These are phyloP conservation scores for Phaffia rhodozyma DNA, from an alignment of 1,284 basidiomycete species.

Conservation along the genomic window DNA sequence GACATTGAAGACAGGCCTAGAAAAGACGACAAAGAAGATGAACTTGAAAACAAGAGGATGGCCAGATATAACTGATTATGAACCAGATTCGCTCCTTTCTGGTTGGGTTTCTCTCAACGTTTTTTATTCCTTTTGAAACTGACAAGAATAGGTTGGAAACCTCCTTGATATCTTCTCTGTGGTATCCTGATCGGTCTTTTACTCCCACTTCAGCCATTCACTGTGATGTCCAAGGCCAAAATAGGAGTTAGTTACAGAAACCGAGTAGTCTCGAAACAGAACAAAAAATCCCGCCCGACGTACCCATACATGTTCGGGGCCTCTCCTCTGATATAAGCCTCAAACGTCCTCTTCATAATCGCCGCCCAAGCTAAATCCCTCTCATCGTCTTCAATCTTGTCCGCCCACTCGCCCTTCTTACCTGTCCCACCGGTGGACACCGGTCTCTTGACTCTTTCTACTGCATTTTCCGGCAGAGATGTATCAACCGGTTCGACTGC, in stretches of 20 bases:
- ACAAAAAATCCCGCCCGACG: slow-evolving; percentile 41
- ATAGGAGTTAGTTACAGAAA: not conserved
- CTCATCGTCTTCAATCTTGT: slow-evolving; percentile 36
- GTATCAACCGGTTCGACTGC: slow-evolving; percentile 15
- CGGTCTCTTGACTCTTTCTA: slow-evolving; percentile 5
- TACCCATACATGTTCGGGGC: slow-evolving; percentile 80
- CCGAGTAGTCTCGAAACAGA: not conserved
- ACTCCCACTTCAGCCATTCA: not conserved
- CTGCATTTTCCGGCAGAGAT: not conserved
- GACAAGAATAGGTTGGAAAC: not conserved
- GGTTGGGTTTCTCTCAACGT: not conserved
- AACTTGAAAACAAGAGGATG: not conserved
- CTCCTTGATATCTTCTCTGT: no score
- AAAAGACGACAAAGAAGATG: not conserved
- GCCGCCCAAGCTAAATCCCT: slow-evolving; percentile 79
- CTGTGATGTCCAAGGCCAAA: not conserved
- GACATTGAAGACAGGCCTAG: not conserved
- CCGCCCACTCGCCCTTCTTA: slow-evolving; percentile 25
- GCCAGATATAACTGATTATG: not conserved
- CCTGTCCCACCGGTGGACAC: slow-evolving; percentile 19
- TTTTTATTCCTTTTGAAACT: not conserved
- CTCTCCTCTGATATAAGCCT: slow-evolving; percentile 74
- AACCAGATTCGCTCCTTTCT: not conserved
- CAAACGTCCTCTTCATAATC: slow-evolving; percentile 81
- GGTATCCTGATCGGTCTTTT: not conserved